These are phyloP conservation scores for Nyctanthes arbortristis DNA, from an alignment of 257 asterid species.

Conservation along the genomic window DNA sequence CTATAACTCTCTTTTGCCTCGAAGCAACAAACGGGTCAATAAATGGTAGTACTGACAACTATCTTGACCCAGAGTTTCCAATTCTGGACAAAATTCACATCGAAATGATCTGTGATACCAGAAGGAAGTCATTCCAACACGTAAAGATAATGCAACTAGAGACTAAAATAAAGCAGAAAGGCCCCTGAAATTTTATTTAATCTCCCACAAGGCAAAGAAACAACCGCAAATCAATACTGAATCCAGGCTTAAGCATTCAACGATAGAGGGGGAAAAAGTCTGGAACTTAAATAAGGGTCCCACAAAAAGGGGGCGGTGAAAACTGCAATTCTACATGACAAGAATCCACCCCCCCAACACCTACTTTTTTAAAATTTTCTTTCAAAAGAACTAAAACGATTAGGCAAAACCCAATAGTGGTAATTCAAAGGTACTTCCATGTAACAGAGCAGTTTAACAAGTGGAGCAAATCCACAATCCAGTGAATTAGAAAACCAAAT, in stretches of 20 bases:
- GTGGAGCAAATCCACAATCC: neutral
- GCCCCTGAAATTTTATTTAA: neutral
- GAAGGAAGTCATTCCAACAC: neutral
- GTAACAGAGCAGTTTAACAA: neutral
- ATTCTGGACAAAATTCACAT: neutral
- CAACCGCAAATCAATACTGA: neutral
- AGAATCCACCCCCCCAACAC: too few species aligned
- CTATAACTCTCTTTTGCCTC: neutral
- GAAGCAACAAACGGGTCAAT: neutral
- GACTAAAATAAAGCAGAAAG: neutral
- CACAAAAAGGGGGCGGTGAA: neutral
- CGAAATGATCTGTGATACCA: neutral
- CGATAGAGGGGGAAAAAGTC: neutral
- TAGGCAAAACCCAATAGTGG: too few species aligned
- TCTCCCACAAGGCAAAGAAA: neutral
- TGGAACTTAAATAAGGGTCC: neutral
- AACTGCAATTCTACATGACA: neutral
- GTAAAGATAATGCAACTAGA: neutral
- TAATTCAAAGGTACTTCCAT: neutral
- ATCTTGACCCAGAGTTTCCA: conserved; percentile 4
- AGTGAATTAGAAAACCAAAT: neutral
- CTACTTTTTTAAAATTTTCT: too few species aligned
- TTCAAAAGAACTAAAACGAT: too few species aligned
- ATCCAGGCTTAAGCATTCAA: neutral
- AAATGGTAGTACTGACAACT: neutral